Percentiles rank a stretch among this genome's conserved stretches.
Conservation (phyloP, 2,329 filamentous ascomycete species). For the Thelonectria rubi region DNA sequence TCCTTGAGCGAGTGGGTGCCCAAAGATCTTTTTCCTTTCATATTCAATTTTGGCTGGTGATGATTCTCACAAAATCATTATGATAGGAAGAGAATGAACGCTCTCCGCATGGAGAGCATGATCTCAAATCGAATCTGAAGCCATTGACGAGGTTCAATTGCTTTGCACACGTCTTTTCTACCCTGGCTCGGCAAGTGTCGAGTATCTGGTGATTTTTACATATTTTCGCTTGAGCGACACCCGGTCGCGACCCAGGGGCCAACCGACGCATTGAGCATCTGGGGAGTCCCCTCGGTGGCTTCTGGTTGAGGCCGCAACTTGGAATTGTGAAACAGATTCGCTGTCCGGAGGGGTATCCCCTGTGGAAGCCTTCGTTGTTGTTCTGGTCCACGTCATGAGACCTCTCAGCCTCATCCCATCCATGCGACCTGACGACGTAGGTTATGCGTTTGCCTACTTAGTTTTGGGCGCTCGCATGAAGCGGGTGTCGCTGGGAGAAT, state of each 20-base stretch:
- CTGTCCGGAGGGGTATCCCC: neutral
- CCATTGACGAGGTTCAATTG: constrained; percentile 41
- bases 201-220: neutral
- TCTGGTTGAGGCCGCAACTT: neutral
- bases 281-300: neutral
- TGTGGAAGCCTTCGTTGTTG: neutral
- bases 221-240: neutral
- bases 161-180: constrained; percentile 10
- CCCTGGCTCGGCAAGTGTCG: neutral
- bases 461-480: neutral
- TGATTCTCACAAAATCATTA: constrained; percentile 66
- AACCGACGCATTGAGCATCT: neutral
- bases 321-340: neutral
- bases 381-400: constrained; percentile 16
- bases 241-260: too few relatives aligned
- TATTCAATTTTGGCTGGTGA: constrained; percentile 62
- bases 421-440: neutral
- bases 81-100: constrained; percentile 77
- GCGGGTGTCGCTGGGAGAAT: neutral
- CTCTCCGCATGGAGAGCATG: constrained; percentile 62
- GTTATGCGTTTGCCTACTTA: neutral
- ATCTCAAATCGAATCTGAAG: constrained; percentile 73
- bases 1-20: constrained; percentile 23
- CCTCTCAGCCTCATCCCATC: neutral
- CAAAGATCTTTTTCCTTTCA: constrained; percentile 42